Evolutionary conservation across 768 basidiomycete species (phyloP).

Genomic region (Atractiella rhizophila): DNA sequence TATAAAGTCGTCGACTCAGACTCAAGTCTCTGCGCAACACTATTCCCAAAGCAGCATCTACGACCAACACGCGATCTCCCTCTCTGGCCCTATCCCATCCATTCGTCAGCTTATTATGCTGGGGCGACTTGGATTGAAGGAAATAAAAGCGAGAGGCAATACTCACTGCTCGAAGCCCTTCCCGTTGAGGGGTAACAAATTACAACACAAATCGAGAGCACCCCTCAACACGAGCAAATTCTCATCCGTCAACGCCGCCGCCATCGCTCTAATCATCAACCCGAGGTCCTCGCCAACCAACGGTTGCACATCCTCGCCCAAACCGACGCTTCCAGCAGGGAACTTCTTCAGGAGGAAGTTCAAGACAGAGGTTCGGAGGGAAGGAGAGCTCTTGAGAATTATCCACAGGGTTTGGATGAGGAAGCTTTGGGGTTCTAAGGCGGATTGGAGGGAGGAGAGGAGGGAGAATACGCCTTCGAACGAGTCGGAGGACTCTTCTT

Average conservation of each 20-base stretch:
- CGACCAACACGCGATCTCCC: constrained; percentile 54
- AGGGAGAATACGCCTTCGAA: constrained; percentile 48
- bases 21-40: constrained; percentile 80
- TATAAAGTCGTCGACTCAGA: constrained; percentile 69
- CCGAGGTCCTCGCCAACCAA: constrained; percentile 70
- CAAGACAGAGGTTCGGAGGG: constrained; percentile 57
- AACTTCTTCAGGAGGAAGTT: constrained; percentile 64
- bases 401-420: constrained; percentile 93
- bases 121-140: neutral
- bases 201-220: constrained; percentile 57
- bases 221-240: constrained; percentile 70
- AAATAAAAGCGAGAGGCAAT: neutral
- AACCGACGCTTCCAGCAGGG: constrained; percentile 25
- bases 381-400: constrained; percentile 65
- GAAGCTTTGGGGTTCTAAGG: constrained; percentile 59
- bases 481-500: constrained; percentile 92
- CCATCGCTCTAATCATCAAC: constrained; percentile 76
- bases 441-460: constrained; percentile 56
- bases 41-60: constrained; percentile 63
- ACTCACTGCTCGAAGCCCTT: constrained; percentile 32
- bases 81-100: constrained; percentile 24
- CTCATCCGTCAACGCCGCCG: constrained; percentile 74
- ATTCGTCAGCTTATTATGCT: neutral
- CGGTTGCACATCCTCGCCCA: constrained; percentile 11
- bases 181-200: constrained; percentile 49